Conservation (phyloP, 2,329 filamentous ascomycete genomes). For the Aspergillus sp. region DNA sequence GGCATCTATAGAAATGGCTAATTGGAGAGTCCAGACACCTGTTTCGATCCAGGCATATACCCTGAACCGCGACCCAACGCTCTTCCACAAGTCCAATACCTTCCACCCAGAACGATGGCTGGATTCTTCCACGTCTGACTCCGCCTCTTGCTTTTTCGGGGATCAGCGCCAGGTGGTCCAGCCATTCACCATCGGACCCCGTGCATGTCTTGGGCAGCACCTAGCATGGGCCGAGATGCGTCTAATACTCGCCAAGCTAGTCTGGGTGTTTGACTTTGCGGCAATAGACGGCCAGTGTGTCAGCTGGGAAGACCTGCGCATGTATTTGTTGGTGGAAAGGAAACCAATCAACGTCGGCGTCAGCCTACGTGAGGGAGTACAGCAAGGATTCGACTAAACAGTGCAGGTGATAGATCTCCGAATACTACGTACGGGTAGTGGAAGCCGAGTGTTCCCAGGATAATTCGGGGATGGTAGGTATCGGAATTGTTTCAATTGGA, state of each 20-base stretch:
- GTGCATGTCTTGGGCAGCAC: conserved; percentile 76
- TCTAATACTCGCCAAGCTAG: conserved; percentile 1
- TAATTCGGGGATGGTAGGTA: too few species aligned
- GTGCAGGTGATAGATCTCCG: too few species aligned
- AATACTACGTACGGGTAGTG: too few species aligned
- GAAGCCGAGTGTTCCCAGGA: too few species aligned
- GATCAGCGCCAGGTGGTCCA: conserved; percentile 1
- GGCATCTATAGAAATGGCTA: too few species aligned
- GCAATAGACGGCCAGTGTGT: not conserved
- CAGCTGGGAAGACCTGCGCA: conserved; percentile 8
- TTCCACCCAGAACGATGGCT: conserved; percentile 11
- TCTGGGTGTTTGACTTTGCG: conserved; percentile 1
- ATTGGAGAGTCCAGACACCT: not conserved
- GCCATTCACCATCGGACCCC: conserved; percentile 69
- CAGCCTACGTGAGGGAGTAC: not conserved
- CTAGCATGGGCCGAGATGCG: conserved; percentile 54
- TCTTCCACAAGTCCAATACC: not conserved
- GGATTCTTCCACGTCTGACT: not conserved
- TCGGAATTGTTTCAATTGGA: too few species aligned
- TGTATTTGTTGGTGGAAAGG: conserved; percentile 7
- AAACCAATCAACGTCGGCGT: conserved; percentile 4
- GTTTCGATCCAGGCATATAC: conserved; percentile 6
- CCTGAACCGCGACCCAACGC: conserved; percentile 1
- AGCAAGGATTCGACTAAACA: not conserved
- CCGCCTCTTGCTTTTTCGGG: not conserved